phyloP scores from a whole-genome alignment of 1,139 yeast species.

The Meyerozyma elateridarum region DNA sequence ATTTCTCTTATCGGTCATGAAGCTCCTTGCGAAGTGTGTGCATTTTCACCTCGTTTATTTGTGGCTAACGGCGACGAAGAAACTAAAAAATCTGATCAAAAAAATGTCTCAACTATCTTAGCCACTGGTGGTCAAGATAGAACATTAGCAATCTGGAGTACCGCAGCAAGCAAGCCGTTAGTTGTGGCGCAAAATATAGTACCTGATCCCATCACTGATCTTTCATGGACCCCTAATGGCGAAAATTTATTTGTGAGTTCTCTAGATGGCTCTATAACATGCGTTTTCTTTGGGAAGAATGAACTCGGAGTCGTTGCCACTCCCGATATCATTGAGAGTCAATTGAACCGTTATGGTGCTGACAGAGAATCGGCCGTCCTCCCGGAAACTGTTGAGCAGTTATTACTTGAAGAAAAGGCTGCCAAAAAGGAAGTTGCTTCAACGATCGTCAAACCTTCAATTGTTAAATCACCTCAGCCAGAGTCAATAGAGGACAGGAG shows the following conservation, averaged over 20 bases:
- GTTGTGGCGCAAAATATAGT: constrained; percentile 61
- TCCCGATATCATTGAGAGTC: constrained; percentile 58
- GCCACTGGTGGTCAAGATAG: constrained; percentile 83
- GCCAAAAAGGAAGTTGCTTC: too few species aligned
- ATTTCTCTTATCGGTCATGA: constrained; percentile 91
- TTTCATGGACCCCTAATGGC: constrained; percentile 81
- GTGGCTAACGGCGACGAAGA: constrained; percentile 20
- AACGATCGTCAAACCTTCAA: neutral
- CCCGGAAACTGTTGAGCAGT: constrained; percentile 83
- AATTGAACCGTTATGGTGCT: constrained; percentile 80
- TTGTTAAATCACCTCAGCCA: too few species aligned
- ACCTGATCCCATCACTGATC: constrained; percentile 62
- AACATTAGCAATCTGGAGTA: constrained; percentile 67
- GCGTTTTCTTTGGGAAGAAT: constrained; percentile 58
- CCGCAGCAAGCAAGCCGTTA: constrained; percentile 55
- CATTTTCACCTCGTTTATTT: constrained; percentile 76
- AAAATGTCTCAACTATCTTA: constrained; percentile 45
- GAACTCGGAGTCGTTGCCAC: constrained; percentile 77
- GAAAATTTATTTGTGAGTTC: constrained; percentile 66
- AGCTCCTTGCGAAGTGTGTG: constrained; percentile 92
- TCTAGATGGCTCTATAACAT: constrained; percentile 77
- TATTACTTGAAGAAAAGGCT: constrained; percentile 64
- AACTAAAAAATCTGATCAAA: constrained; percentile 17
- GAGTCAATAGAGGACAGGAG: neutral
- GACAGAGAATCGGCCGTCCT: constrained; percentile 78